Conservation (phyloP, 2,329 filamentous ascomycete species). For the Fusarium sp. region DNA sequence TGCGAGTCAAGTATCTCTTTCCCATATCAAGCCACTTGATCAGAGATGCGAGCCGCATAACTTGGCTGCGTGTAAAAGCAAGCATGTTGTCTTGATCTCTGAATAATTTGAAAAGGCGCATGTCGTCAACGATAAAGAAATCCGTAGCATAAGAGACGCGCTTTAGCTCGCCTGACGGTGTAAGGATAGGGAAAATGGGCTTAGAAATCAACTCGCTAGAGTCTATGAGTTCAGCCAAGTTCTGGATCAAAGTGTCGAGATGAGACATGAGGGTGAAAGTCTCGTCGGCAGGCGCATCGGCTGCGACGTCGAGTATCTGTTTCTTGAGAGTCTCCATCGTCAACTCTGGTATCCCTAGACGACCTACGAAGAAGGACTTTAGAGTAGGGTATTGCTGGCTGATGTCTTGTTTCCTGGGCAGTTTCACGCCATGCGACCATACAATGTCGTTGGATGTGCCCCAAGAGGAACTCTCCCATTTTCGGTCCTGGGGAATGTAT, state of each 20-base stretch:
- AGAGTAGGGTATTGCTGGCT: background rate
- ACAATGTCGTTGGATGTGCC: too few species aligned
- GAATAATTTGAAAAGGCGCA: background rate
- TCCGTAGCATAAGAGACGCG: accelerated
- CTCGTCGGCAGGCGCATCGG: accelerated
- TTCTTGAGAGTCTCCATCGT: accelerated
- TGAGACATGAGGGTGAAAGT: background rate
- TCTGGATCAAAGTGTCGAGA: background rate
- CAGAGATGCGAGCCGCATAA: background rate
- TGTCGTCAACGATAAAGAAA: background rate
- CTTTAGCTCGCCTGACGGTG: background rate
- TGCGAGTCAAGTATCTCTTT: background rate
- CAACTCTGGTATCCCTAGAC: background rate
- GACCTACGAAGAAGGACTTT: background rate
- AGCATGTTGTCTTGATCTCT: background rate
- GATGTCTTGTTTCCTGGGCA: background rate
- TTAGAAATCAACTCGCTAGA: background rate
- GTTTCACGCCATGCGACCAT: background rate
- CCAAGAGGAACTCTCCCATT: too few species aligned
- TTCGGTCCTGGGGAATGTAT: too few species aligned
- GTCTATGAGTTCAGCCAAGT: background rate
- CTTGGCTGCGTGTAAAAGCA: background rate
- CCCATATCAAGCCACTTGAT: background rate
- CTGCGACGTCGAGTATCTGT: accelerated
- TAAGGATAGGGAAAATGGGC: background rate